Conservation (phyloP, 108 stramenopile genomes). For the Discostella stelligeroides region DNA sequence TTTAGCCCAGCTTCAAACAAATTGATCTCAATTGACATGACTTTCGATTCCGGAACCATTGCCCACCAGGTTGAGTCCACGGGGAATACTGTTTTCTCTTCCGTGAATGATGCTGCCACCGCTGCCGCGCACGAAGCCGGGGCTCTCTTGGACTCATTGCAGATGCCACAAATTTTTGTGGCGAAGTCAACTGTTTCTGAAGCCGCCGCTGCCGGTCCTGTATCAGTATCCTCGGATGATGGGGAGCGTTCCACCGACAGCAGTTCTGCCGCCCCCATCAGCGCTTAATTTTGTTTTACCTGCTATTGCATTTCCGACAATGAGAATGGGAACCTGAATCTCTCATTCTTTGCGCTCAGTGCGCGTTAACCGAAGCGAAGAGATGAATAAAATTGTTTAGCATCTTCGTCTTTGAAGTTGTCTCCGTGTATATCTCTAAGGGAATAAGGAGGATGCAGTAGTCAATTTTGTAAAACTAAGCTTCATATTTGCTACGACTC, state of each 20-base stretch:
- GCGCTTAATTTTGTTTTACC: too few relatives aligned
- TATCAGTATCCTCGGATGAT: conserved; percentile 45
- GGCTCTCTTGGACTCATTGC: conserved; percentile 79
- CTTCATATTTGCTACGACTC: too few relatives aligned
- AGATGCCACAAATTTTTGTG: conserved; percentile 47
- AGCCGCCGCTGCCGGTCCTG: conserved; percentile 16
- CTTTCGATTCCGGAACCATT: conserved; percentile 68
- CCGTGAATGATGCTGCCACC: conserved; percentile 31
- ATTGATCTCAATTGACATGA: conserved; percentile 68
- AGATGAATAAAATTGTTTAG: too few relatives aligned
- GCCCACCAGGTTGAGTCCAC: conserved; percentile 56
- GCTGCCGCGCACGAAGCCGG: conserved; percentile 71
- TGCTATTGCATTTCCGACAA: too few relatives aligned
- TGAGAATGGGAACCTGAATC: too few relatives aligned
- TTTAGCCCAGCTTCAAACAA: conserved; percentile 90
- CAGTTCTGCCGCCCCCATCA: conserved; percentile 8
- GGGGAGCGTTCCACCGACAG: conserved; percentile 31
- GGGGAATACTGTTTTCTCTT: conserved; percentile 12
- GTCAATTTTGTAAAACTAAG: too few relatives aligned
- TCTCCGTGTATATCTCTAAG: too few relatives aligned
- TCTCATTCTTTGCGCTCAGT: too few relatives aligned
- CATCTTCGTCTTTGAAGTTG: too few relatives aligned
- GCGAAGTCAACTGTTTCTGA: conserved; percentile 12
- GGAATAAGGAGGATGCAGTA: too few relatives aligned
- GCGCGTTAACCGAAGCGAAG: too few relatives aligned